Percentiles rank a stretch among this genome's conserved stretches.
Evolutionary conservation across 2,329 filamentous ascomycete genomes (phyloP).

Genomic region (Talaromyces sp.): DNA sequence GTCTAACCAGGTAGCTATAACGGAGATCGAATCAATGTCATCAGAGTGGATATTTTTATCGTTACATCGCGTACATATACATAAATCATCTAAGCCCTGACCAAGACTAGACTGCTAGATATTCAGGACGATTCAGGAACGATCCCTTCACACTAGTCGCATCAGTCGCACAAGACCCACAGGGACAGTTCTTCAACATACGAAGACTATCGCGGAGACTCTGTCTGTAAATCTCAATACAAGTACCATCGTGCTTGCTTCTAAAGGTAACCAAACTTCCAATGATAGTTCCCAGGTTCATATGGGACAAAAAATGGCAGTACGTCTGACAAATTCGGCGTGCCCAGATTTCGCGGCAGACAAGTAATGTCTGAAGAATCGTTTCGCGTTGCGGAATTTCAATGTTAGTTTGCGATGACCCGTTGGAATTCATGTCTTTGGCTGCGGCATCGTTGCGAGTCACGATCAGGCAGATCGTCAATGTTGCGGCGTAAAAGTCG

Average conservation of each 20-base stretch:
- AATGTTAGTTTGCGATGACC: slow-evolving; percentile 5
- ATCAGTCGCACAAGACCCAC: slow-evolving; percentile 14
- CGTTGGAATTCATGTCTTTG: slow-evolving; percentile 10
- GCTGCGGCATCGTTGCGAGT: slow-evolving; percentile 17
- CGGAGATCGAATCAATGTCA: not conserved
- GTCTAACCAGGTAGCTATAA: not conserved
- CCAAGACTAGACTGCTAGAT: slow-evolving; percentile 2
- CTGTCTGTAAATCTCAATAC: not conserved
- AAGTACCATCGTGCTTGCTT: not conserved
- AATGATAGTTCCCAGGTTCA: slow-evolving; percentile 17
- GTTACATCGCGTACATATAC: not conserved
- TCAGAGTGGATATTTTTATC: not conserved
- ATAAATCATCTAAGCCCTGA: not conserved
- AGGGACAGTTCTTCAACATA: slow-evolving; percentile 14
- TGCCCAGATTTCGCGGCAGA: slow-evolving; percentile 40
- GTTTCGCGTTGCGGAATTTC: slow-evolving; percentile 20
- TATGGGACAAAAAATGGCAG: slow-evolving; percentile 17
- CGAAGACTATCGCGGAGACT: slow-evolving; percentile 12
- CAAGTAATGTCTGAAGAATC: slow-evolving; percentile 20
- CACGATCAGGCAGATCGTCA: slow-evolving; percentile 21
- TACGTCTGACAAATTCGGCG: slow-evolving; percentile 39
- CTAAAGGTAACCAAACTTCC: not conserved
- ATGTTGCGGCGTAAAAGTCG: slow-evolving; percentile 22
- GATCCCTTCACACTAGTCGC: slow-evolving; percentile 14
- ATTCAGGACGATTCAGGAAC: slow-evolving; percentile 11